Base-by-base conservation (phyloP, 2,329 filamentous ascomycete species). In the Penicillium brasilianum region DNA sequence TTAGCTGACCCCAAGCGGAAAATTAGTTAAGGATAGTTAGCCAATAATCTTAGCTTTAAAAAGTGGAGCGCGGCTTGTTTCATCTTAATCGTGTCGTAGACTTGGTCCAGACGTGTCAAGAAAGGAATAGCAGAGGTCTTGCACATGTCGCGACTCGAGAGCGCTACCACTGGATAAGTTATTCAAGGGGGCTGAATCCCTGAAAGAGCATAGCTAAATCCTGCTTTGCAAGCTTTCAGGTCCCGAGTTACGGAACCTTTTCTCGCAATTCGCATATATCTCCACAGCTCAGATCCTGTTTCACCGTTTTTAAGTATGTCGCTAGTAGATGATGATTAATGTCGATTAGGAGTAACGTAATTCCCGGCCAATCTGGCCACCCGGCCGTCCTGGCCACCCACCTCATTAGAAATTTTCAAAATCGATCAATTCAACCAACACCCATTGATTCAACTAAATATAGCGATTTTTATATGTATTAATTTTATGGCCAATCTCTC, bases 21-120 rank as follows among this genome's bases (percentile, higher is more conserved):
- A n/a, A 8, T 8, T 10, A 48, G 56, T 43, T 51, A 55, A 16
- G 9, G 46, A 34, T 20, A 32, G 14, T 53, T 53, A 59, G 57
- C 54, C 30, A 55, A 50, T 52, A n/a, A 36, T 60, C 55, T 55
- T 62, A 56, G 55, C 34, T 48, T 20, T 28, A 14, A 34, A 37
- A 52, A 52, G 44, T 58, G 56, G 60, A 59, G 34, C 34, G 54
- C 63, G 53, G 36, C 32, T 51, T 60, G 60, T 63, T 60, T 63
- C 62, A 60, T 56, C 36, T 63, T 52, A 58, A 61, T 58, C 30
- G 52, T 58, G 25, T n/a, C n/a, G n/a, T n/a, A 54, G 59, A 51
- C 30, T 32, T 32, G n/a, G n/a, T n/a, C n/a, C n/a, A n/a, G n/a
- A n/a, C n/a, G n/a, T 28, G 6, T 28, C 25, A 28, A 6, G 25